Base-by-base conservation (phyloP, 306 rosid species). In the Lathyrus aphaca region DNA sequence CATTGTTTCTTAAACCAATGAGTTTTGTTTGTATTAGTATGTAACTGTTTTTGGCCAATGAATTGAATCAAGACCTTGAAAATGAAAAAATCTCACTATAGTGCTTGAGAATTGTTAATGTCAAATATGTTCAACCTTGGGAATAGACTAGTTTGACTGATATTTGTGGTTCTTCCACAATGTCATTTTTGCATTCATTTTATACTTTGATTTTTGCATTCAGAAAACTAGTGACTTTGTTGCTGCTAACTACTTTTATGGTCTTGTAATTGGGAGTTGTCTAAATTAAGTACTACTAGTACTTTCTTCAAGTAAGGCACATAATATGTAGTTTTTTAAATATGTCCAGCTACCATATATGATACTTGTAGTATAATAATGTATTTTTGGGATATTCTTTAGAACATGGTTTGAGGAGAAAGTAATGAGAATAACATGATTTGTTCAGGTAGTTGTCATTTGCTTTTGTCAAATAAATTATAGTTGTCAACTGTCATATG, bases 361-460 rank as follows among this genome's bases (percentile, higher is more conserved):
- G 4, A 5, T 67, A 58, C 25, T 35, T 48, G 6, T 30, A 30
- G 44, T 49, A 30, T 25, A 27, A 72, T 39, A 30, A 62, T 38
- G 17, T 21, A 42, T 4, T 30, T 30, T 30, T 30, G 35, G 35
- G 35, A 30, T 30, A 30, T 30, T 30, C 35, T 30, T 30, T 30
- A 30, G 63, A 62, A 18, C 61, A 11, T 67, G 53, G 40, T 54
- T 51, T 35, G 29, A 18, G 25, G 71, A 54, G 39, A 27, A 68
- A 54, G 35, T 15, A 45, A 25, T 11, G 53, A 51, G 27, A 61
- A 30, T 43, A 53, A 32, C 38, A 55, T 45, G 19, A 43, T 68
- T 46, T 37, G 37, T 42, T 50, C 6, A 50, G 12, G 12, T 51
- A 51, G 29, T 19, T 19, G 58, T 51, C 30, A 51, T 51, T 3